Conservation (phyloP, 2,329 filamentous ascomycete species). For the Arthroderma uncinatum region DNA sequence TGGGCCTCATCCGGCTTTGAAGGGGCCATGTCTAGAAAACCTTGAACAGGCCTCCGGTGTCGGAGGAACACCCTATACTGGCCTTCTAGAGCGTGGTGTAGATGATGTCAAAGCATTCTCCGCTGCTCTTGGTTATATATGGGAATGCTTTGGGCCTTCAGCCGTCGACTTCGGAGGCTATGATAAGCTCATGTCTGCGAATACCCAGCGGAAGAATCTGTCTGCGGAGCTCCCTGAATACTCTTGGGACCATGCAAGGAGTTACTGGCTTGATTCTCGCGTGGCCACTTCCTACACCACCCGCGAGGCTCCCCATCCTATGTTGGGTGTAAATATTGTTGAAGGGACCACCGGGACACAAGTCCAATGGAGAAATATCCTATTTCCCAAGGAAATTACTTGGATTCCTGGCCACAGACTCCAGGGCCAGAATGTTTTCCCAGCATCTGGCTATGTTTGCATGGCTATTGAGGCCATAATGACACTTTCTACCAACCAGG, state of each 20-base stretch:
- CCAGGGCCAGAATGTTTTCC: constrained; percentile 23
- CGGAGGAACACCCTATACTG: constrained; percentile 14
- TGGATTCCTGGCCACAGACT: constrained; percentile 27
- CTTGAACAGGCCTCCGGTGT: constrained; percentile 15
- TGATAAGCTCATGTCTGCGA: background rate
- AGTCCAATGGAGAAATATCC: constrained; percentile 21
- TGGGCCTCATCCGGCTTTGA: constrained; percentile 29
- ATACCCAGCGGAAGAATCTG: background rate
- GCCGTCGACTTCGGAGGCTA: constrained; percentile 7
- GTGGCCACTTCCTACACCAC: constrained; percentile 10
- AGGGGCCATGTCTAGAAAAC: constrained; percentile 23
- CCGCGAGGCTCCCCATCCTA: constrained; percentile 10
- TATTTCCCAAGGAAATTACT: constrained; percentile 19
- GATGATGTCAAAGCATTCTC: constrained; percentile 14
- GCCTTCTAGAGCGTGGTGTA: constrained; percentile 15
- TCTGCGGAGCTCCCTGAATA: constrained; percentile 14
- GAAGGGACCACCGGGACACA: constrained; percentile 13
- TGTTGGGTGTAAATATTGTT: constrained; percentile 14
- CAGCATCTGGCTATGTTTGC: constrained; percentile 18
- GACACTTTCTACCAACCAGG: constrained; percentile 3
- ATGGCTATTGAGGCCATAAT: constrained; percentile 20
- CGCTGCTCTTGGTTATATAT: constrained; percentile 11
- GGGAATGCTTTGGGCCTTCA: constrained; percentile 2
- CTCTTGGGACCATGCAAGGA: constrained; percentile 13
- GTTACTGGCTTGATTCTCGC: constrained; percentile 17